Base-by-base conservation (phyloP, 148 eudicot genomes). In the Suaeda aralocaspica region DNA sequence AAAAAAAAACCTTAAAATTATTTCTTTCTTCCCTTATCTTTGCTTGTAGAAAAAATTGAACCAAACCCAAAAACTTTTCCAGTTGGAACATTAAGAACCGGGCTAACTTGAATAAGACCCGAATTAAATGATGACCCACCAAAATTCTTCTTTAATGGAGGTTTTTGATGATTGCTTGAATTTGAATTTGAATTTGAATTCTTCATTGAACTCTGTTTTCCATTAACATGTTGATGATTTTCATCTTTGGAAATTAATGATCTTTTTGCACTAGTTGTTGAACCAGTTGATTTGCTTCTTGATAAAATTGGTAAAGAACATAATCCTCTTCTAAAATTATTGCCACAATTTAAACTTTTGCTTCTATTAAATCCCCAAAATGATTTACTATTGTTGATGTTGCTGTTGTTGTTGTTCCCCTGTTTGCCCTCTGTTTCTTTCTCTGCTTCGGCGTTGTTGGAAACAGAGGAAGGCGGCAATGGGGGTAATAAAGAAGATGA, bases 351-450 rank as follows among this genome's bases (percentile, higher is more conserved):
- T 41, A 77, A 76, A 58, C 98, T 94, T 16, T 82, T 75, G 26
- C 98, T 93, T 28, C 96, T 81, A 69, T 84, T 89, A 68, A 93
- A 90, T 30, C 78, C 60, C 98, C 98, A 92, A 76, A 92, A 88
- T n/a, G 96, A 88, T 67, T 73, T 80, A 25, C 30, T 49, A 4
- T 22, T 42, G 41, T 36, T 36, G 41, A n/a, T n/a, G n/a, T 36
- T 36, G 41, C 8, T 36, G 39, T 39, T 44, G 41, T 22, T 57
- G 31, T 57, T 71, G 15, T 79, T 72, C 84, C 57, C 78, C 81
- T 52, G 80, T 49, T 69, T 74, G 56, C 34, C 80, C 57, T 62
- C 68, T 51, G 74, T 68, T 77, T 75, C 52, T 48, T 60, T 71
- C 58, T 34, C 39, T 8, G 46, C 57, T 39, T 76, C 66, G 31